Base-by-base conservation (phyloP, 106 monocot genomes). In the Gastrodia elata region DNA sequence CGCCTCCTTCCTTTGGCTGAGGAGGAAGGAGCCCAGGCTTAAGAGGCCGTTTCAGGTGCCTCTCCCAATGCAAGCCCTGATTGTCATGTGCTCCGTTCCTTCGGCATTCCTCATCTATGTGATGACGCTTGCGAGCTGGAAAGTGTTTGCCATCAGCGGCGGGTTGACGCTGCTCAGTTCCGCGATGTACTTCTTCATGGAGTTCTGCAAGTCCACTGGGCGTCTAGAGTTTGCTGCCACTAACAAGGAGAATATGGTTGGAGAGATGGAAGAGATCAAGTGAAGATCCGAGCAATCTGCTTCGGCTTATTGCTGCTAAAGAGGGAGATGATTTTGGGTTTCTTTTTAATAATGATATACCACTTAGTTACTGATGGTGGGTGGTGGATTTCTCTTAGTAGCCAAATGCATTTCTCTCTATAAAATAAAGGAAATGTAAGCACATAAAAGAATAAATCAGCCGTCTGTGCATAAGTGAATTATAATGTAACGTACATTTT, bases 21-120 rank as follows among this genome's bases (percentile, higher is more conserved):
- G 91, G 20, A 64, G 71, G 59, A 87, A 80, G 73, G 64, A 77
- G 49, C 91, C 91, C 13, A 70, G 22, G 18, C 82, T 92, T 26
- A 85, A 84, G 59, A 83, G 92, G 56, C 91, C 95, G 0, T 95
- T 76, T 44, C 79, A 82, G 7, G 87, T 95, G 22, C 95, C 95
- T 3, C 20, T 95, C 61, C 36, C 75, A 5, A 36, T 83, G 9
- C 79, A 81, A 0, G 81, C 79, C 18, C 84, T 95, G 9, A 33
- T 77, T 22, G n/a, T 71, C 77, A 80, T 95, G 87, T 95, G 89
- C 77, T 25, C 79, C 39, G 74, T 95, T 8, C 91, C 94, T 1
- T 82, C 95, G 10, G 89, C 9, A 4, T 89, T 95, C 68, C 74
- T 95, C 39, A 55, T 87, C 16, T 82, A 84, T 73, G 85, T 95